These are phyloP conservation scores for Botryotinia convoluta DNA, from an alignment of 2,329 filamentous ascomycete species.

Conservation along the genomic window DNA sequence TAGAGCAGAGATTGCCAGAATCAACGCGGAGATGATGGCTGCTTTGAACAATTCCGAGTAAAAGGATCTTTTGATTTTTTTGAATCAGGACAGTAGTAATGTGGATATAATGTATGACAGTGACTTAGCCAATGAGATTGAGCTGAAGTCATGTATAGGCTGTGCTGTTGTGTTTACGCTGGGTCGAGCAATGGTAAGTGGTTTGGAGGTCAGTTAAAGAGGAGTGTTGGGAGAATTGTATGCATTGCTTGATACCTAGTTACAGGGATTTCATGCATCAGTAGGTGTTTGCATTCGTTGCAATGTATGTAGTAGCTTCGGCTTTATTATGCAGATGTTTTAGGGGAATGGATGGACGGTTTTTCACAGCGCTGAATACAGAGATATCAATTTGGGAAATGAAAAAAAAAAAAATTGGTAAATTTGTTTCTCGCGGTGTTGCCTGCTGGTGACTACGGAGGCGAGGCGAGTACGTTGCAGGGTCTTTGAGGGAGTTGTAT, in stretches of 20 bases:
- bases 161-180: not conserved
- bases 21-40: constrained; percentile 33
- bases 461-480: not conserved
- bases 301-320: constrained; percentile 7
- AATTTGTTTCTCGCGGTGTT: not conserved
- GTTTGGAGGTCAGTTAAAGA: not conserved
- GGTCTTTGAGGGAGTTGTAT: not conserved
- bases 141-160: not conserved
- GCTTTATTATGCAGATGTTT: constrained; percentile 12
- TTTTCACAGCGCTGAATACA: constrained; percentile 1
- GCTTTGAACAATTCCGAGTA: constrained; percentile 20
- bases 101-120: not conserved
- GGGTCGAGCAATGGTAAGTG: not conserved
- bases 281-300: constrained; percentile 9
- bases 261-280: constrained; percentile 3
- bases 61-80: not conserved
- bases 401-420: constrained; percentile 4
- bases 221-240: not conserved
- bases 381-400: constrained; percentile 19
- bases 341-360: not conserved
- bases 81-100: not conserved
- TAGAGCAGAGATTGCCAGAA: constrained; percentile 31
- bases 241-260: not conserved
- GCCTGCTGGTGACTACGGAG: not conserved
- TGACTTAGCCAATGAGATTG: not conserved